These are phyloP conservation scores for Apiotrichum veenhuisii DNA, from an alignment of 1,284 basidiomycete species.

Conservation along the genomic window DNA sequence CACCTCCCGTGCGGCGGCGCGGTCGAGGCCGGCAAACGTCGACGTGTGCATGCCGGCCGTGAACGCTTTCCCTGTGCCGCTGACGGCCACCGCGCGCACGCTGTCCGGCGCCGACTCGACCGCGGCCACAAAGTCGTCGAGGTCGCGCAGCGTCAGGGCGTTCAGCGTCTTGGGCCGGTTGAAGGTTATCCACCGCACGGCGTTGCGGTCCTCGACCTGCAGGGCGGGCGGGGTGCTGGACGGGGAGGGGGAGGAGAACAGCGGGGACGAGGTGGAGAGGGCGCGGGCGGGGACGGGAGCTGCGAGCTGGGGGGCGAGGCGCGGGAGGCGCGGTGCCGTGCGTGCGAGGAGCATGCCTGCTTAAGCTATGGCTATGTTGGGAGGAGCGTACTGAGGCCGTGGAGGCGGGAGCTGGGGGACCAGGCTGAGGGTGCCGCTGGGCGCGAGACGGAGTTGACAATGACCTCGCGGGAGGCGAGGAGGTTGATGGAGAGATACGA, in stretches of 20 bases:
- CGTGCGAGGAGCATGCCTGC: too few relatives aligned
- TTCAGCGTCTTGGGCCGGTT: slow-evolving; percentile 15
- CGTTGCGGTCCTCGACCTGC: slow-evolving; percentile 6
- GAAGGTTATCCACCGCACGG: slow-evolving; percentile 15
- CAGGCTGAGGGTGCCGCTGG: too few relatives aligned
- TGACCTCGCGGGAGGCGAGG: too few relatives aligned
- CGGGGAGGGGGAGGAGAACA: neutral
- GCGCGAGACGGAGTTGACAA: too few relatives aligned
- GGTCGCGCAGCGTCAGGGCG: slow-evolving; percentile 11
- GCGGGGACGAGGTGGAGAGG: neutral
- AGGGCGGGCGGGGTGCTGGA: neutral
- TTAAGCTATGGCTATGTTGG: too few relatives aligned
- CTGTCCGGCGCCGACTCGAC: slow-evolving; percentile 9
- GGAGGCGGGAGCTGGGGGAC: too few relatives aligned
- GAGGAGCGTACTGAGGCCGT: too few relatives aligned
- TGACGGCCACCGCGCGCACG: slow-evolving; percentile 17
- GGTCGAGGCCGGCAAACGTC: slow-evolving; percentile 10
- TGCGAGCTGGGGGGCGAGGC: too few relatives aligned
- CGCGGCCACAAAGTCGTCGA: slow-evolving; percentile 9
- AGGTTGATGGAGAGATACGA: too few relatives aligned
- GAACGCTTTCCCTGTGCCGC: slow-evolving; percentile 7
- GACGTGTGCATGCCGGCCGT: slow-evolving; percentile 20
- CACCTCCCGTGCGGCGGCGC: neutral
- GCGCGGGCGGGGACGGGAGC: neutral
- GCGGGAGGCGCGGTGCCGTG: too few relatives aligned